A percentile compares a stretch with the other conserved stretches of the same genome.
These are phyloP conservation scores for Cicer pinnatifidum DNA, from an alignment of 306 rosid genomes.

Conservation along the genomic window DNA sequence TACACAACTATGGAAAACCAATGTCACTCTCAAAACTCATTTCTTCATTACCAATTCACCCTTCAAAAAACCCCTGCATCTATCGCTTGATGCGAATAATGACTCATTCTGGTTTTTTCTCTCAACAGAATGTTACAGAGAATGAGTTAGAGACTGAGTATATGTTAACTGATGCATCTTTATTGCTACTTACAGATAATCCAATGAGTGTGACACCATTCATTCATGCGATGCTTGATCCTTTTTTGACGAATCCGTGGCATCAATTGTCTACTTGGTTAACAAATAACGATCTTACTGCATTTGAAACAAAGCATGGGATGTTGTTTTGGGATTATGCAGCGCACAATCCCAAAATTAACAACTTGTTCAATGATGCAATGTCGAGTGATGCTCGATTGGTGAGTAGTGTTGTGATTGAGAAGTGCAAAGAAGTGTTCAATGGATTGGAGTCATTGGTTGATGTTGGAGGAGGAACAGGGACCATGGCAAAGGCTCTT, in stretches of 20 bases:
- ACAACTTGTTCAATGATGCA: neutral
- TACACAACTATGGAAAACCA: conserved; percentile 42
- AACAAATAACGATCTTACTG: neutral
- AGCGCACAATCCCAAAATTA: neutral
- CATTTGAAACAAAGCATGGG: conserved; percentile 5
- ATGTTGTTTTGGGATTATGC: neutral
- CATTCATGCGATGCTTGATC: neutral
- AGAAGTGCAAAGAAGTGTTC: conserved; percentile 14
- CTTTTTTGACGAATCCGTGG: conserved; percentile 12
- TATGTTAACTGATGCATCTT: conserved; percentile 19
- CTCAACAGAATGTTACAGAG: neutral
- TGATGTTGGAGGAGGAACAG: conserved; percentile 42
- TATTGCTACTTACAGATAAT: neutral
- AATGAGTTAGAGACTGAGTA: conserved; percentile 13
- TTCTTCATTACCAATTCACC: conserved; percentile 35
- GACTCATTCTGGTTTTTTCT: conserved; percentile 35
- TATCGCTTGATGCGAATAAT: conserved; percentile 37
- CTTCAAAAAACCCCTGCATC: neutral
- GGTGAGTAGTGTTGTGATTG: neutral
- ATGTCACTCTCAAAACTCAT: conserved; percentile 41
- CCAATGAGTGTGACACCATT: neutral
- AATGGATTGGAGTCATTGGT: conserved; percentile 23
- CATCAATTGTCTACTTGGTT: conserved; percentile 29
- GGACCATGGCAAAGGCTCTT: conserved; percentile 15
- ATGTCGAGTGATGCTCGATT: conserved; percentile 27